Evolutionary conservation across 2,329 filamentous ascomycete species (phyloP).

Genomic region (Exophiala aquamarina): DNA sequence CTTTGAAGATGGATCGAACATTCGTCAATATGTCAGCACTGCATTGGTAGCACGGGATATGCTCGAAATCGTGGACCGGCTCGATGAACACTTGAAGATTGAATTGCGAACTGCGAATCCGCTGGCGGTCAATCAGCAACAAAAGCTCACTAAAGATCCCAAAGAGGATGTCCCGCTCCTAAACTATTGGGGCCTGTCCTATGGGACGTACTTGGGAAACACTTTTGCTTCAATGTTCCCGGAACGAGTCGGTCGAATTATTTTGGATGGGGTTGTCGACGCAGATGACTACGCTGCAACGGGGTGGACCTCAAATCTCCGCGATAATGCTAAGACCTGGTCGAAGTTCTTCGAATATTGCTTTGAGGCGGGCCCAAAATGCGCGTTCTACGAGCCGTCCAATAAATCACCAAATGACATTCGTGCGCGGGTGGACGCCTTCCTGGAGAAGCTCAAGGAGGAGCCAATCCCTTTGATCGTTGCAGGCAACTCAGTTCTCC

Average conservation of each 20-base stretch:
- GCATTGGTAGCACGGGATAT: constrained; percentile 39
- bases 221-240: constrained; percentile 48
- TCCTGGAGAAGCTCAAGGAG: constrained; percentile 18
- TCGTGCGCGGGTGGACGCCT: constrained; percentile 15
- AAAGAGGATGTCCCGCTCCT: constrained; percentile 28
- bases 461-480: constrained; percentile 35
- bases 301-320: constrained; percentile 50
- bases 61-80: constrained; percentile 34
- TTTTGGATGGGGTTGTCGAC: constrained; percentile 45
- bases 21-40: constrained; percentile 32
- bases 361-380: constrained; percentile 49
- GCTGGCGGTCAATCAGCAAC: constrained; percentile 1
- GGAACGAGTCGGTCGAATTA: constrained; percentile 39
- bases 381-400: constrained; percentile 39
- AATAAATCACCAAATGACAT: constrained; percentile 14
- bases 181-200: constrained; percentile 54
- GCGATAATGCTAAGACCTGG: constrained; percentile 57
- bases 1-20: constrained; percentile 29
- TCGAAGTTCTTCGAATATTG: constrained; percentile 56
- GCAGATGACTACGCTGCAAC: constrained; percentile 49
- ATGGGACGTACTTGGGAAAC: constrained; percentile 47
- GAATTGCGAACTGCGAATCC: neutral
- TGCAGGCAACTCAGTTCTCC: constrained; percentile 38
- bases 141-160: neutral
- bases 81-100: constrained; percentile 23